Evolutionary conservation across 1,284 basidiomycete species (phyloP).

Genomic region (Malassezia brasiliensis): DNA sequence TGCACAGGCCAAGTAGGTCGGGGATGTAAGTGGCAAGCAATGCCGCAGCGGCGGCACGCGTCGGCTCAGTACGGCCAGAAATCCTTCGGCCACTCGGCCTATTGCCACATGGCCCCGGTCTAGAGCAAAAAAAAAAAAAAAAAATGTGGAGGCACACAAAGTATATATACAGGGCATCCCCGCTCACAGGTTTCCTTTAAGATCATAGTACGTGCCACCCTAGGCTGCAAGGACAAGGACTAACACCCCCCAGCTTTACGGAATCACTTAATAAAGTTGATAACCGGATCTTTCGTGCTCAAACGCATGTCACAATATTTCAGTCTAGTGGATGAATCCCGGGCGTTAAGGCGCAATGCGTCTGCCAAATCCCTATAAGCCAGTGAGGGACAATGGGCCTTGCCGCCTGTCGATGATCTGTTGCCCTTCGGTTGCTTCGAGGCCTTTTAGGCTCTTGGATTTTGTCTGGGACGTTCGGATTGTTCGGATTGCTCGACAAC

Average conservation of each 20-base stretch:
- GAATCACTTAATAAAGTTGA: constrained; percentile 48
- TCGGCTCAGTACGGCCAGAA: neutral
- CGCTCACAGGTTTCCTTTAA: constrained; percentile 5
- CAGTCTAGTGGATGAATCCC: constrained; percentile 44
- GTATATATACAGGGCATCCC: constrained; percentile 3
- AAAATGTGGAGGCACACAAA: neutral
- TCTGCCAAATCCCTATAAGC: constrained; percentile 31
- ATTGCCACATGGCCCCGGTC: neutral
- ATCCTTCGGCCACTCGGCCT: neutral
- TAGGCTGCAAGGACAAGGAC: neutral
- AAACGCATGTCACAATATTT: constrained; percentile 44
- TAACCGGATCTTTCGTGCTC: constrained; percentile 44
- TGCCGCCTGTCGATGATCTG: constrained; percentile 44
- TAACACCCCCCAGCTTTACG: constrained; percentile 26
- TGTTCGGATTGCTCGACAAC: constrained; percentile 37
- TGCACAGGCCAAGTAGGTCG: no score
- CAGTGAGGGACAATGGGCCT: constrained; percentile 40
- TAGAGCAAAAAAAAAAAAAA: neutral
- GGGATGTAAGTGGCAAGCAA: no score
- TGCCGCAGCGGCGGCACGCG: no score
- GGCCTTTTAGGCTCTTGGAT: constrained; percentile 23
- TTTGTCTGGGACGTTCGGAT: constrained; percentile 38
- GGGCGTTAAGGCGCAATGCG: constrained; percentile 28
- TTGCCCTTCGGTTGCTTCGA: constrained; percentile 30
- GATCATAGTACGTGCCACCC: constrained; percentile 14